Conservation (phyloP, 495 filamentous ascomycete species). For the Filosporella fistucella region DNA sequence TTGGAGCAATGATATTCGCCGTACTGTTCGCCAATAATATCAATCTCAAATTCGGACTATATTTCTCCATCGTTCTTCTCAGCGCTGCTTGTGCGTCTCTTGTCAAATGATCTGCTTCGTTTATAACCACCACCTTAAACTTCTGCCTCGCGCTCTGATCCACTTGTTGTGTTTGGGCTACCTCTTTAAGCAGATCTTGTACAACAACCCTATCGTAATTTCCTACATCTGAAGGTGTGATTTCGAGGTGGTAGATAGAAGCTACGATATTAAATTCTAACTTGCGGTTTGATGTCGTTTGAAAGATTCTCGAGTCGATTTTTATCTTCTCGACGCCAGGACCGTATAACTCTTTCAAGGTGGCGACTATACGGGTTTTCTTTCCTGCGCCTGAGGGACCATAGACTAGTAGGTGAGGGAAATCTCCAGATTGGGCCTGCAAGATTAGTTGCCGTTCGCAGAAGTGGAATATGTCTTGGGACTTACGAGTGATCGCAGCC, state of each 20-base stretch:
- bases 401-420: conserved; percentile 94
- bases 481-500: conserved; percentile 80
- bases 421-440: conserved; percentile 93
- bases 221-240: conserved; percentile 96
- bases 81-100: conserved; percentile 94
- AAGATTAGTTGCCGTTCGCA: conserved; percentile 11
- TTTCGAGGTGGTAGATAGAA: conserved; percentile 94
- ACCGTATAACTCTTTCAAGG: conserved; percentile 86
- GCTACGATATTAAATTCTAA: conserved; percentile 98
- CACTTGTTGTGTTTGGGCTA: conserved; percentile 97
- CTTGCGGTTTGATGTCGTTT: conserved; percentile 91
- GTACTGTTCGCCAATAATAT: conserved; percentile 93
- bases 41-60: conserved; percentile 86
- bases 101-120: conserved; percentile 94
- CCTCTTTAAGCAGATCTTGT: conserved; percentile 94
- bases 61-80: conserved; percentile 98
- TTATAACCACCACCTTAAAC: conserved; percentile 99
- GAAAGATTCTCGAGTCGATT: conserved; percentile 92
- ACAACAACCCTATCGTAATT: conserved; percentile 93
- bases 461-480: conserved; percentile 3
- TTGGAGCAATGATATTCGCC: conserved; percentile 95
- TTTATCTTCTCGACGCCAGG: conserved; percentile 96
- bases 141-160: conserved; percentile 81
- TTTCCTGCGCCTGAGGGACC: conserved; percentile 95
- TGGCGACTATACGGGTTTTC: conserved; percentile 94